Conservation (phyloP, 192 early-diverging fungal genomes). For the Thamnidium elegans region DNA sequence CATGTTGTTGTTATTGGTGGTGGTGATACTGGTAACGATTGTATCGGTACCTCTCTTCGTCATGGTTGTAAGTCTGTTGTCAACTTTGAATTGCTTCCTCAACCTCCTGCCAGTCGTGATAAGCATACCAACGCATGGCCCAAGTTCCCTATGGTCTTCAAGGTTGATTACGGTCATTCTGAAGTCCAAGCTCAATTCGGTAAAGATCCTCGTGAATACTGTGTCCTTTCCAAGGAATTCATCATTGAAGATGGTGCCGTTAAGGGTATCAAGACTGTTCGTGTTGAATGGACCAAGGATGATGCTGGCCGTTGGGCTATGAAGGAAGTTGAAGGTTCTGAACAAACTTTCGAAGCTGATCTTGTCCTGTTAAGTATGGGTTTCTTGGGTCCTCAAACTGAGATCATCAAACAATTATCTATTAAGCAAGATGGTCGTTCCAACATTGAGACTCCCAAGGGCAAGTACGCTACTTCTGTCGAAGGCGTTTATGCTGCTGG, state of each 20-base stretch:
- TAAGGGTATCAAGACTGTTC: slow-evolving; percentile 90
- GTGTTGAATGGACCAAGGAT: slow-evolving; percentile 94
- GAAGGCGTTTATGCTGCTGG: slow-evolving; percentile 91
- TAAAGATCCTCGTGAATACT: slow-evolving; percentile 93
- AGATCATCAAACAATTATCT: slow-evolving; percentile 74
- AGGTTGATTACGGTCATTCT: slow-evolving; percentile 94
- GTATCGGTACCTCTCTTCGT: slow-evolving; percentile 90
- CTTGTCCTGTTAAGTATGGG: slow-evolving; percentile 89
- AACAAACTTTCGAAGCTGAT: slow-evolving; percentile 85
- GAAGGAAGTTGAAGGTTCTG: slow-evolving; percentile 83
- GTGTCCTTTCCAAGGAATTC: slow-evolving; percentile 95
- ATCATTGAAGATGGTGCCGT: slow-evolving; percentile 79
- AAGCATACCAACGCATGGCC: slow-evolving; percentile 94
- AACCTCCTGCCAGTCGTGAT: slow-evolving; percentile 82
- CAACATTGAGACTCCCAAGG: slow-evolving; percentile 79
- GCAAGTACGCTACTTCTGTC: slow-evolving; percentile 61
- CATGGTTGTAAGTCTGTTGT: slow-evolving; percentile 89
- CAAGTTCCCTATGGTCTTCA: slow-evolving; percentile 92
- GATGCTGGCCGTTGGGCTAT: slow-evolving; percentile 78
- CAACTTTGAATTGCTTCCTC: slow-evolving; percentile 98
- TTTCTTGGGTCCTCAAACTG: slow-evolving; percentile 91
- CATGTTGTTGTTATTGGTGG: slow-evolving; percentile 97
- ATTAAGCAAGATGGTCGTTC: slow-evolving; percentile 74
- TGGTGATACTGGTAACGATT: slow-evolving; percentile 97
- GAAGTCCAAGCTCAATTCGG: slow-evolving; percentile 87